A percentile compares a stretch with the other conserved stretches of the same genome.
Conservation (phyloP, 1,284 basidiomycete species). For the Crepidotus sp. region DNA sequence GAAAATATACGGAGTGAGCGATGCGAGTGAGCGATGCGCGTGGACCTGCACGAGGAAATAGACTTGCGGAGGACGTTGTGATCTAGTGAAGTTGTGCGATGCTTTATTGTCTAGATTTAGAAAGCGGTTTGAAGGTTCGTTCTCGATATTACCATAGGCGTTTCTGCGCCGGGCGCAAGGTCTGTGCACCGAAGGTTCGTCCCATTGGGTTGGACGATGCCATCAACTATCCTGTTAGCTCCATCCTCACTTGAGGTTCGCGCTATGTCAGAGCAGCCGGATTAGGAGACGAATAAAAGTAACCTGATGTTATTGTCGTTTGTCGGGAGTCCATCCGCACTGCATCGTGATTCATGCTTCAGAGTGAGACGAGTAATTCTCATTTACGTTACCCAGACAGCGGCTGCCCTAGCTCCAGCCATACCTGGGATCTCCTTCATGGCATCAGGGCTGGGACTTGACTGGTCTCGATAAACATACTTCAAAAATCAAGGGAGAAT, state of each 20-base stretch:
- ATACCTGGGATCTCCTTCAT: slow-evolving; percentile 26
- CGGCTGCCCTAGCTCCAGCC: slow-evolving; percentile 25
- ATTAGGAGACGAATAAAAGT: slow-evolving; percentile 6
- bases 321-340: slow-evolving; percentile 37
- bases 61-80: slow-evolving; percentile 50
- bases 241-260: slow-evolving; percentile 38
- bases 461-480: not conserved
- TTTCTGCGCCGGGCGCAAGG: slow-evolving; percentile 43
- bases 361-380: not conserved
- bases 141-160: slow-evolving; percentile 37
- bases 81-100: slow-evolving; percentile 47
- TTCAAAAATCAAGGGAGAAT: slow-evolving; percentile 12
- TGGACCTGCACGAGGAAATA: not conserved
- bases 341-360: not conserved
- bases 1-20: not conserved
- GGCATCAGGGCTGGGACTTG: not conserved
- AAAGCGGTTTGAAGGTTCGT: not conserved
- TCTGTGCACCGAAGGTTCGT: slow-evolving; percentile 47
- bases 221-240: slow-evolving; percentile 34
- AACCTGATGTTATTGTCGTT: slow-evolving; percentile 44
- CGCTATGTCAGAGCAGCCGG: slow-evolving; percentile 1
- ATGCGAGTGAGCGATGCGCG: not conserved
- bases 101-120: slow-evolving; percentile 22
- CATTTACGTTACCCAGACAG: slow-evolving; percentile 39
- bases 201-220: slow-evolving; percentile 38